phyloP scores from a whole-genome alignment of 2,329 filamentous ascomycete species.

The Clarireedia hainanense region DNA sequence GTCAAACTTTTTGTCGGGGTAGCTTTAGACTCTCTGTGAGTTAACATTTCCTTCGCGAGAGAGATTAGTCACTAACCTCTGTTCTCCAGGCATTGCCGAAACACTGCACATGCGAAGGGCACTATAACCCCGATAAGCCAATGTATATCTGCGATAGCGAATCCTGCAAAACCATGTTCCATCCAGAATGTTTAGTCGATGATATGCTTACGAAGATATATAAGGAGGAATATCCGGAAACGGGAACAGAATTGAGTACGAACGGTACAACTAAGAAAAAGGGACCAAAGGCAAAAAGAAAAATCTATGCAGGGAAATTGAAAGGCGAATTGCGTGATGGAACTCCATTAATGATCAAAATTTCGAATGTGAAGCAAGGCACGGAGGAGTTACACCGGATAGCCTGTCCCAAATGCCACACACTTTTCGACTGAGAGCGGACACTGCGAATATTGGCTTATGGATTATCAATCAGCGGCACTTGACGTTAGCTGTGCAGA shows the following conservation, averaged over 20 bases:
- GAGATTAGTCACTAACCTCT: slow-evolving; percentile 7
- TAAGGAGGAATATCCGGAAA: slow-evolving; percentile 10
- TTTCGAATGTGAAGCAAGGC: slow-evolving; percentile 19
- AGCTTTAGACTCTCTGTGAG: slow-evolving; percentile 29
- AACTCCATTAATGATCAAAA: slow-evolving; percentile 13
- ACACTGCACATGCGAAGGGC: slow-evolving; percentile 31
- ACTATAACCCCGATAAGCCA: slow-evolving; percentile 30
- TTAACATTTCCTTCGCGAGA: slow-evolving; percentile 1
- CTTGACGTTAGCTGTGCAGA: too few species aligned
- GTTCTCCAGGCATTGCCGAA: slow-evolving; percentile 22
- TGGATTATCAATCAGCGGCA: too few species aligned
- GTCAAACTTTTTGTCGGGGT: slow-evolving; percentile 30
- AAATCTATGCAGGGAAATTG: slow-evolving; percentile 21
- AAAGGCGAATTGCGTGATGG: slow-evolving; percentile 11
- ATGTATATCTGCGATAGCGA: slow-evolving; percentile 31
- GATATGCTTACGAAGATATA: slow-evolving; percentile 25
- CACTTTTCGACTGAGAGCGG: slow-evolving; percentile 15
- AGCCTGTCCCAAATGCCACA: slow-evolving; percentile 22
- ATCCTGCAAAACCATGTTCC: slow-evolving; percentile 31
- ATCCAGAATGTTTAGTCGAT: slow-evolving; percentile 31
- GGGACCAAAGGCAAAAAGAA: not conserved
- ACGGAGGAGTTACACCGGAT: slow-evolving; percentile 17
- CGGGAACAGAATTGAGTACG: slow-evolving; percentile 10
- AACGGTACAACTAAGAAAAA: slow-evolving; percentile 12
- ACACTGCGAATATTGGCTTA: too few species aligned